Evolutionary conservation across 1,284 basidiomycete species (phyloP), one percentile per base, ranked within the genome.

Genomic region (Bondarzewia mesenterica): DNA sequence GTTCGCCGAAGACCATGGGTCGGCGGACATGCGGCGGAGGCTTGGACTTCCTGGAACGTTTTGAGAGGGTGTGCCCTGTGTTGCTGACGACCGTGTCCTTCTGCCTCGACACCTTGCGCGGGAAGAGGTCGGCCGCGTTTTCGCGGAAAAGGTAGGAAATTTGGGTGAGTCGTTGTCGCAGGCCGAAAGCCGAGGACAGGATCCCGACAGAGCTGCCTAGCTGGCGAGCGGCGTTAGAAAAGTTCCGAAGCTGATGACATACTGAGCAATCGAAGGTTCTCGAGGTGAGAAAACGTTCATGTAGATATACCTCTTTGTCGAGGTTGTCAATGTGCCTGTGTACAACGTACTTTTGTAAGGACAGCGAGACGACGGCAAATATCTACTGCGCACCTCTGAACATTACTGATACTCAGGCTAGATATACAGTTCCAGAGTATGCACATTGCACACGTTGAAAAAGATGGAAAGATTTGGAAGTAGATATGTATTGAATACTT

Each of bases 201-300:
- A 86, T 83, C 12, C 80, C 82, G 22, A 85, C 80, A 3, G 82
- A 85, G 48, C 79, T 82, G 20, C 83, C 83, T 0, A 85, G 69
- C 60, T 83, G 82, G 32, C 82, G 77, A 10, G 82, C 75, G n/a
- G 82, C 80, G 55, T 84, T 82, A 38, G 81, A 78, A 58, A 85
- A 85, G 61, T 82, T 85, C 35, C 81, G 73, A 14, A 85, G 70
- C 81, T 85, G 58, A 23, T 15, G 10, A 14, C 37, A 21, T 18
- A 14, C 14, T 4, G 42, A 8, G 29, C 26, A 26, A 20, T 22
- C 35, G 22, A n/a, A n/a, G 26, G 21, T 32, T 42, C 39, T 45
- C 46, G 35, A 37, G 44, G 50, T 46, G 40, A 7, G 22, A n/a
- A 38, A 40, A 44, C 25, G 12, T 10, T 40, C 7, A 40, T 12